Evolutionary conservation across 805 yeast genomes (phyloP), one percentile per base, ranked within the genome.

Genomic region (Suhomyces emberorum): DNA sequence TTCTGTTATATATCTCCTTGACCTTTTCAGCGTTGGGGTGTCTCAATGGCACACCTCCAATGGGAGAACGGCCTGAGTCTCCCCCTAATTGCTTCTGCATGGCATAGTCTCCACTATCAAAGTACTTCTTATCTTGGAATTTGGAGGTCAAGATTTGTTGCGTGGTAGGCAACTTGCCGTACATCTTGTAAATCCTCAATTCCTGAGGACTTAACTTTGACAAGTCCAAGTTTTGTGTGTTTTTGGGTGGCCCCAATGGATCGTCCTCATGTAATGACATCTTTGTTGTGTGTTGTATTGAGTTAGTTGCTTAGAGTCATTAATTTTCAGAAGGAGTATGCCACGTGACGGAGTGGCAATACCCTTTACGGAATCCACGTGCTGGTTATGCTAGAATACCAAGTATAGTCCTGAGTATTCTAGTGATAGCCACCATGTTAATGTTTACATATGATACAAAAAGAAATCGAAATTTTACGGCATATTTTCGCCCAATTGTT

Each of bases 81-180:
- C 53, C 54, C 4, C 67, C 72, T 21, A 61, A 47, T 47, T 67
- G 74, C 39, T 68, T 68, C 38, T 79, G 84, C 74, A 88, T 75
- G 8, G 96, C 96, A 59, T 88, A 88, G 61, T 88, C 97, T 7
- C 96, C 96, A 43, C 95, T 83, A 55, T 88, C 97, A 53, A 88
- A 89, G 60, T 84, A 88, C 65, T 88, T 89, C 51, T 95, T 77
- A 46, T 88, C 96, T 60, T 84, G 85, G 50, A 86, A 65, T 55
- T 83, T 86, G 43, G 82, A 77, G 34, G 83, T 73, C 34, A 88
- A 69, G 15, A 88, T 68, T 44, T 88, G 95, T 38, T 82, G 81
- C 39, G 78, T 81, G 18, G 88, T 76, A 16, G 96, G 97, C 33
- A 88, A 65, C 55, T 81, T 84, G 20, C 96, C 97, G 59, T 89